Percentiles rank a stretch among this genome's conserved stretches.
Evolutionary conservation across 495 filamentous ascomycete genomes (phyloP).

Genomic region (Friedmanniomyces simplex): DNA sequence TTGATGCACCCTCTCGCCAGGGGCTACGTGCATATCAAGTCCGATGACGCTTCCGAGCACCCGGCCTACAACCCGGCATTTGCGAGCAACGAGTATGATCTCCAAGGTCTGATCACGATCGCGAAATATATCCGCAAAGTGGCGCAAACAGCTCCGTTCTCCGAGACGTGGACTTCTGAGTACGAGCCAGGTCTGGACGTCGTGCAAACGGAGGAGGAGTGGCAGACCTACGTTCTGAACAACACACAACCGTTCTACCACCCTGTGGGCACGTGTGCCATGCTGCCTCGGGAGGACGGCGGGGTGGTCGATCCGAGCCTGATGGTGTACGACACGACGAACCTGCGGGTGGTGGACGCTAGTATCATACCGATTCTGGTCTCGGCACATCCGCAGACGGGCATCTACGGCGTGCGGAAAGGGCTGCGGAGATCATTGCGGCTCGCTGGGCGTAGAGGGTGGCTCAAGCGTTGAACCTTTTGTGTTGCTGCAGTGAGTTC

Average conservation of each 20-base stretch:
- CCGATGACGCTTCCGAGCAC: not conserved
- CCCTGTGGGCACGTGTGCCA: constrained; percentile 42
- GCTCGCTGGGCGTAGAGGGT: not conserved
- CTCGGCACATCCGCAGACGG: constrained; percentile 12
- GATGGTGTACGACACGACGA: constrained; percentile 19
- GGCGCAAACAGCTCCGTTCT: constrained; percentile 10
- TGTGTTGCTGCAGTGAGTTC: too few species aligned
- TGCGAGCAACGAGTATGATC: constrained; percentile 13
- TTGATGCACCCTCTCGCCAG: constrained; percentile 18
- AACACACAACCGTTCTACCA: constrained; percentile 26
- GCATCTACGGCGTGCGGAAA: constrained; percentile 22
- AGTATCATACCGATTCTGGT: constrained; percentile 21
- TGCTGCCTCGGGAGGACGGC: constrained; percentile 39
- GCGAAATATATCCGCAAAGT: constrained; percentile 16
- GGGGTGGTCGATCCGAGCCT: constrained; percentile 19
- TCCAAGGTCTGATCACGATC: constrained; percentile 1
- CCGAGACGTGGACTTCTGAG: constrained; percentile 3
- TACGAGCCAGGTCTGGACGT: constrained; percentile 16
- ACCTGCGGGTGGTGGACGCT: constrained; percentile 22
- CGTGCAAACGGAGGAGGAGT: constrained; percentile 14
- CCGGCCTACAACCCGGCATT: constrained; percentile 15
- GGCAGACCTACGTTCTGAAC: constrained; percentile 8
- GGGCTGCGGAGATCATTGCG: constrained; percentile 17
- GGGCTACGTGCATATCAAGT: constrained; percentile 17
- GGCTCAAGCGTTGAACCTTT: not conserved